A percentile compares a stretch with the other conserved stretches of the same genome.
These are phyloP conservation scores for Apophysomyces ossiformis DNA, from an alignment of 371 early-diverging fungal species.

Conservation along the genomic window DNA sequence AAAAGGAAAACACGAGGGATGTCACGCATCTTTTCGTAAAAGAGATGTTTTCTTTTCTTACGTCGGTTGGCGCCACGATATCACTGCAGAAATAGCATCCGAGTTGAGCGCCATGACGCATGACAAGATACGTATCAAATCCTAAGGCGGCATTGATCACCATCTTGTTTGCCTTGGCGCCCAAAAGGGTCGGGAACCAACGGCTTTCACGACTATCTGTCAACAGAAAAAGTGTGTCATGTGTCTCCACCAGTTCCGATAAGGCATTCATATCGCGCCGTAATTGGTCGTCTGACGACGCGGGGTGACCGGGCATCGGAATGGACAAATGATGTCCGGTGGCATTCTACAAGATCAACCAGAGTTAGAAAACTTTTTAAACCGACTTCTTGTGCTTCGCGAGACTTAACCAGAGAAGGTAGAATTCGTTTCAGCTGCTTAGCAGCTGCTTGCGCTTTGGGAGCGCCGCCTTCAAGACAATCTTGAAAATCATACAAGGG, in stretches of 20 bases:
- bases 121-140: conserved; percentile 95
- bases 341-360: conserved; percentile 52
- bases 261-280: conserved; percentile 61
- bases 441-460: conserved; percentile 90
- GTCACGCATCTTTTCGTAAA: too few species aligned
- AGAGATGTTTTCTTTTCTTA: conserved; percentile 36
- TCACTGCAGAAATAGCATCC: conserved; percentile 98
- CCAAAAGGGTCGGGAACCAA: conserved; percentile 94
- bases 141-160: conserved; percentile 95
- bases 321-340: conserved; percentile 74
- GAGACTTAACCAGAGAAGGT: conserved; percentile 74
- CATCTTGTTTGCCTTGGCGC: conserved; percentile 63
- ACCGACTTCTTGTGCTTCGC: too few species aligned
- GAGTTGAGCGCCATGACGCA: conserved; percentile 87
- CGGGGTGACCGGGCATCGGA: conserved; percentile 95
- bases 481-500: conserved; percentile 91
- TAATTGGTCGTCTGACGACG: conserved; percentile 47
- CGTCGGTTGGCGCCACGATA: conserved; percentile 92
- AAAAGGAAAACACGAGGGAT: too few species aligned
- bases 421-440: conserved; percentile 71
- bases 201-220: conserved; percentile 96
- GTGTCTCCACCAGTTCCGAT: conserved; percentile 63
- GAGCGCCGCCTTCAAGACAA: conserved; percentile 79
- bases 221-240: conserved; percentile 89
- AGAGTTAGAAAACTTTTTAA: background rate